These are phyloP conservation scores for Microsporum ferrugineum DNA, from an alignment of 2,329 filamentous ascomycete genomes.

Conservation along the genomic window DNA sequence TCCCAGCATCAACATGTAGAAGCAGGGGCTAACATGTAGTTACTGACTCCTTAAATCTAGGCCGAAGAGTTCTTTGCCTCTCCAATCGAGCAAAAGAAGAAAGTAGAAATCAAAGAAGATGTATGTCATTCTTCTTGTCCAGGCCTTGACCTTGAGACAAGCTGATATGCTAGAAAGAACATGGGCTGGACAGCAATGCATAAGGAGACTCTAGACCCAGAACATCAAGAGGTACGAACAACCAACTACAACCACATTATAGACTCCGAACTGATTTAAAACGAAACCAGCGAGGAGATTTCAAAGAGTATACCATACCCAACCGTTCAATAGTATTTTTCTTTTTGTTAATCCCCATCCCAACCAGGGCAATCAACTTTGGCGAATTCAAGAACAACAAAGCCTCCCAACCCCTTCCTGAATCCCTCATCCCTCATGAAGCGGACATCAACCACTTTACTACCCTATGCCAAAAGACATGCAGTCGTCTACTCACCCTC, in stretches of 20 bases:
- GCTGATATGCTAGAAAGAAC: constrained; percentile 45
- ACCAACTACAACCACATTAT: not conserved
- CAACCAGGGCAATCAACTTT: constrained; percentile 77
- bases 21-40: too few species aligned
- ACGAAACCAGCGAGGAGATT: constrained; percentile 56
- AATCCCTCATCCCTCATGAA: constrained; percentile 49
- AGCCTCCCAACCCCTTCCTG: constrained; percentile 66
- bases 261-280: not conserved
- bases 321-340: not conserved
- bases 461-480: constrained; percentile 59
- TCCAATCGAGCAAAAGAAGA: constrained; percentile 58
- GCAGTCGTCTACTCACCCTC: constrained; percentile 59
- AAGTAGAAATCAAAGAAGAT: constrained; percentile 60
- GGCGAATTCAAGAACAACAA: constrained; percentile 59
- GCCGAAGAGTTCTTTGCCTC: constrained; percentile 62
- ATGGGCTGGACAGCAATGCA: constrained; percentile 83
- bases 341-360: not conserved
- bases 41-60: constrained; percentile 31
- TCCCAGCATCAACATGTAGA: too few species aligned
- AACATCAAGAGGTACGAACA: constrained; percentile 58
- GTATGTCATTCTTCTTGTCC: constrained; percentile 21
- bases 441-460: constrained; percentile 55
- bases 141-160: constrained; percentile 2
- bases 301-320: constrained; percentile 58
- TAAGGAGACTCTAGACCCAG: constrained; percentile 75